Conservation (phyloP, 768 basidiomycete species). For the Phlebiopsis flavidoalba region DNA sequence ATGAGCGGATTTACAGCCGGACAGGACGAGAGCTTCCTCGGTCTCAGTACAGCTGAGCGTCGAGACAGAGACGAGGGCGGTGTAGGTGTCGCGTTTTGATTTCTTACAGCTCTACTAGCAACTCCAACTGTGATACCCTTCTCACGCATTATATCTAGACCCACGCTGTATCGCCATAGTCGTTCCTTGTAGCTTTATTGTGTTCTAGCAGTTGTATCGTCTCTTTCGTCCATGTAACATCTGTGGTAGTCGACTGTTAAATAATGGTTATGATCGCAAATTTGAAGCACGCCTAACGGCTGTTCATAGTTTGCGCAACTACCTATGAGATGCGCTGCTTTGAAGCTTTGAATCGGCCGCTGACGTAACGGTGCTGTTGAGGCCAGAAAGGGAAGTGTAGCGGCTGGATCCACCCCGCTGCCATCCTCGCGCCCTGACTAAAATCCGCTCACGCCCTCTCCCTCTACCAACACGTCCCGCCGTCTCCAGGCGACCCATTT, state of each 20-base stretch:
- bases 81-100: slow-evolving; percentile 1
- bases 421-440: not conserved
- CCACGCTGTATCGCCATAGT: not conserved
- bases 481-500: not conserved
- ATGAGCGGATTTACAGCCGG: not conserved
- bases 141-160: not conserved
- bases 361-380: too few relatives aligned
- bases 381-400: too few relatives aligned
- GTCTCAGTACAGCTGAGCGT: not conserved
- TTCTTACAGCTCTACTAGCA: not conserved
- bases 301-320: too few relatives aligned
- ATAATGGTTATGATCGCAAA: too few relatives aligned
- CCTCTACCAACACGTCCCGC: not conserved
- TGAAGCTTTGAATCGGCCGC: too few relatives aligned
- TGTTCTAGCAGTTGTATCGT: not conserved
- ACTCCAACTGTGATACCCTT: not conserved
- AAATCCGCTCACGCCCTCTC: not conserved
- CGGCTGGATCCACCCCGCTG: not conserved
- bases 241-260: too few relatives aligned
- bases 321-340: too few relatives aligned
- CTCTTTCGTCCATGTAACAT: too few relatives aligned
- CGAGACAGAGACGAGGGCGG: not conserved
- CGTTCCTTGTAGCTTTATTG: not conserved
- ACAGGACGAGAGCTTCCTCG: not conserved
- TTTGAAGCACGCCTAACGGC: too few relatives aligned